Conservation (phyloP, 495 filamentous ascomycete genomes). For the Lasiosphaeriaceae sp. region DNA sequence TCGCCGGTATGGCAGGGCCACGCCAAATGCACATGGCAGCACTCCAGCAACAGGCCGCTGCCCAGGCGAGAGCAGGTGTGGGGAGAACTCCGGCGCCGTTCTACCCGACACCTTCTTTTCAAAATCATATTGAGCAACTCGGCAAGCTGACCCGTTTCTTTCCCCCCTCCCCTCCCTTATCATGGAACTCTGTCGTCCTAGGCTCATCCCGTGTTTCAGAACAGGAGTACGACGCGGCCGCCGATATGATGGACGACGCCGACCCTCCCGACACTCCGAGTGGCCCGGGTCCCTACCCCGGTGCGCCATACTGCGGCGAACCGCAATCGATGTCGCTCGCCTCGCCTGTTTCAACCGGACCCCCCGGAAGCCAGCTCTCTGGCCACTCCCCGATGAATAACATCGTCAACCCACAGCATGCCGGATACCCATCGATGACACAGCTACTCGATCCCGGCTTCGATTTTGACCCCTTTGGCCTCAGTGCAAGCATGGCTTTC, state of each 20-base stretch:
- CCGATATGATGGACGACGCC: conserved; percentile 86
- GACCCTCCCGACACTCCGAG: conserved; percentile 56
- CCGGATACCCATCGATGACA: conserved; percentile 55
- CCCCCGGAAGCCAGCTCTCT: conserved; percentile 21
- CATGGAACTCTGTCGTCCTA: conserved; percentile 76
- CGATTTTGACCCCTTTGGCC: conserved; percentile 85
- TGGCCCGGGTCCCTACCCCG: conserved; percentile 64
- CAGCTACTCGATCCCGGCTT: conserved; percentile 75
- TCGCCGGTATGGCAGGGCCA: conserved; percentile 36
- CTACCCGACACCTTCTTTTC: conserved; percentile 77
- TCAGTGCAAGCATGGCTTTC: conserved; percentile 91
- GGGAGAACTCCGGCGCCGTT: conserved; percentile 43
- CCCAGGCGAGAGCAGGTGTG: conserved; percentile 30
- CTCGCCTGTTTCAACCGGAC: conserved; percentile 35
- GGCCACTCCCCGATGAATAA: conserved; percentile 33
- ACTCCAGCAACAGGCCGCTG: conserved; percentile 31
- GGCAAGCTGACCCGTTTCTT: conserved; percentile 77
- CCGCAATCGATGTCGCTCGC: conserved; percentile 41
- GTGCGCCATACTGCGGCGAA: conserved; percentile 42
- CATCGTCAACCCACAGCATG: conserved; percentile 34
- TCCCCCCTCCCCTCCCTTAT: conserved; percentile 40
- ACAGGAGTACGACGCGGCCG: conserved; percentile 97
- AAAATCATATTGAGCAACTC: conserved; percentile 94
- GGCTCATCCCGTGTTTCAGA: conserved; percentile 80
- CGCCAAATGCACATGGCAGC: conserved; percentile 40